Conservation (phyloP, 805 yeast species). For the Pichia pseudocactophila region DNA sequence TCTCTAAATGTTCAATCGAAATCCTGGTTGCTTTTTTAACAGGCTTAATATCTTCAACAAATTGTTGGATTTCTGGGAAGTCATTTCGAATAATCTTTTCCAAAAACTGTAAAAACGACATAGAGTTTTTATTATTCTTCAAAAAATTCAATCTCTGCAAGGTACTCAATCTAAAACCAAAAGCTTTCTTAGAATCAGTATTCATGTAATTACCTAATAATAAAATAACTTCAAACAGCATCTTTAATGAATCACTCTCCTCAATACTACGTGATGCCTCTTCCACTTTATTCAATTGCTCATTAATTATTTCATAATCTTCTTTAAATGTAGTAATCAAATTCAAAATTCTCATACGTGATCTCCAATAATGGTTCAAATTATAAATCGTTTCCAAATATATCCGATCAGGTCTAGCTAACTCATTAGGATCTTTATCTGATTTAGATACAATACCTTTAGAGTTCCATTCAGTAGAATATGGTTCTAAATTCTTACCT, state of each 20-base stretch:
- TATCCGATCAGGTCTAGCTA: slow-evolving; percentile 81
- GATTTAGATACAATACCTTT: slow-evolving; percentile 32
- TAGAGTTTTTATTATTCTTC: slow-evolving; percentile 79
- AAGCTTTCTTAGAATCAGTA: slow-evolving; percentile 82
- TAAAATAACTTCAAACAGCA: slow-evolving; percentile 73
- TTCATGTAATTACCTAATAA: slow-evolving; percentile 97
- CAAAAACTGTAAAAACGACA: slow-evolving; percentile 87
- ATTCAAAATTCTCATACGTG: slow-evolving; percentile 77
- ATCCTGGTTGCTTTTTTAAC: slow-evolving; percentile 57
- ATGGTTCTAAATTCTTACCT: slow-evolving; percentile 70
- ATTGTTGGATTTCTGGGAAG: slow-evolving; percentile 69
- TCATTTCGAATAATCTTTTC: slow-evolving; percentile 79
- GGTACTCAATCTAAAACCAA: slow-evolving; percentile 87
- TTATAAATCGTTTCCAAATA: slow-evolving; percentile 78
- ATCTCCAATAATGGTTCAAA: slow-evolving; percentile 82
- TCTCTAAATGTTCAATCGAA: slow-evolving; percentile 71
- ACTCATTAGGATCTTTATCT: slow-evolving; percentile 62
- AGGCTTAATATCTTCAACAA: slow-evolving; percentile 63
- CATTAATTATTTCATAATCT: slow-evolving; percentile 65
- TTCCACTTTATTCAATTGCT: slow-evolving; percentile 63
- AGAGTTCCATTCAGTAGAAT: slow-evolving; percentile 60
- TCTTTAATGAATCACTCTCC: slow-evolving; percentile 56
- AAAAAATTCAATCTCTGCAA: slow-evolving; percentile 82
- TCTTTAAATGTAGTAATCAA: slow-evolving; percentile 63
- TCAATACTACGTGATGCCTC: slow-evolving; percentile 60